phyloP scores from a whole-genome alignment of 495 filamentous ascomycete species.

The Polyplosphaeria fusca region DNA sequence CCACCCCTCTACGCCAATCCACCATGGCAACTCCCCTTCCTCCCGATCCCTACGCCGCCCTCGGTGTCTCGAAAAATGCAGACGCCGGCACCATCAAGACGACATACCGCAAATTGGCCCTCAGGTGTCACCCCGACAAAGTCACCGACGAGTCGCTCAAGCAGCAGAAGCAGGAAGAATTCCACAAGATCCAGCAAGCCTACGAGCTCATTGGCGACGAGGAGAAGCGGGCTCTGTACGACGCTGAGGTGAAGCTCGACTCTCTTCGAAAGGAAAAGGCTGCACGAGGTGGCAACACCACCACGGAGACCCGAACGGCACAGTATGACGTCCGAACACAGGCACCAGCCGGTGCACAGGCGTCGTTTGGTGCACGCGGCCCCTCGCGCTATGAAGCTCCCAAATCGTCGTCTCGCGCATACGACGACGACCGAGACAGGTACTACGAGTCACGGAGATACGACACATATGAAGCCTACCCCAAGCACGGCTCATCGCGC shows the following conservation, averaged over 20 bases:
- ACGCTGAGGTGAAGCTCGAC: slow-evolving; percentile 66
- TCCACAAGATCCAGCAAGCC: slow-evolving; percentile 88
- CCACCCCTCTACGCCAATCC: neutral
- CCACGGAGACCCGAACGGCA: slow-evolving; percentile 27
- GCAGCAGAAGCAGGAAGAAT: slow-evolving; percentile 71
- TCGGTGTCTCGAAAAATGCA: slow-evolving; percentile 75
- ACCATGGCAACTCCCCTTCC: slow-evolving; percentile 64
- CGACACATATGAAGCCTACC: slow-evolving; percentile 34
- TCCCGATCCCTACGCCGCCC: slow-evolving; percentile 76
- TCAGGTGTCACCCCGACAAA: slow-evolving; percentile 95
- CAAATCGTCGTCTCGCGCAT: slow-evolving; percentile 27
- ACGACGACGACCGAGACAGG: slow-evolving; percentile 36
- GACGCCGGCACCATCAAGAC: slow-evolving; percentile 69
- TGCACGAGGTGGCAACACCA: slow-evolving; percentile 39
- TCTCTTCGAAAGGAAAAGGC: slow-evolving; percentile 55
- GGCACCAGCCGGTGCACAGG: slow-evolving; percentile 16
- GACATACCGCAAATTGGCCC: slow-evolving; percentile 85
- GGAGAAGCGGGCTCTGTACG: slow-evolving; percentile 65
- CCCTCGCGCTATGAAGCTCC: slow-evolving; percentile 34
- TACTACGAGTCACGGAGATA: slow-evolving; percentile 35
- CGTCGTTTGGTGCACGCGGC: slow-evolving; percentile 13
- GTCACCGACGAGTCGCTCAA: slow-evolving; percentile 71
- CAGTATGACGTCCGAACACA: slow-evolving; percentile 32
- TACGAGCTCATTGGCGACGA: slow-evolving; percentile 90
- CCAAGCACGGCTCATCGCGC: slow-evolving; percentile 24